A percentile compares a stretch with the other conserved stretches of the same genome.
Conservation (phyloP, 139 green algal species). For the Chlorella sp. region DNA sequence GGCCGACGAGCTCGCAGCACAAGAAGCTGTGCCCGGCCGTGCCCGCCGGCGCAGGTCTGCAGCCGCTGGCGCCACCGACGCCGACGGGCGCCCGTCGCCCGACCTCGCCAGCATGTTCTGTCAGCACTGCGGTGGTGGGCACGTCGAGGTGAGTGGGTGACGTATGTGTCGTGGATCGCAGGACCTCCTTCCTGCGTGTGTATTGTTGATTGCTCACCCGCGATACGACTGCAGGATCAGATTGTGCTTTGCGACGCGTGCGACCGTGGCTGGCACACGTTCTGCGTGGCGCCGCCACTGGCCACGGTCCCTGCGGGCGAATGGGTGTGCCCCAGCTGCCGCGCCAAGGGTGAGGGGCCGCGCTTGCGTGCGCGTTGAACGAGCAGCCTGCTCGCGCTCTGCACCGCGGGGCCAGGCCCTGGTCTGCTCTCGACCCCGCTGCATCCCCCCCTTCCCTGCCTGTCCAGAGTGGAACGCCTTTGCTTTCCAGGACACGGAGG, state of each 20-base stretch:
- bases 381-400: neutral
- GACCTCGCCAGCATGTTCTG: slow-evolving; percentile 59
- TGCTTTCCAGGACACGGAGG: slow-evolving; percentile 57
- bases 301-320: slow-evolving; percentile 75
- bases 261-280: slow-evolving; percentile 73
- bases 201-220: no score
- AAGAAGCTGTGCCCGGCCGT: no score
- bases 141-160: no score
- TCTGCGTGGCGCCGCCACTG: slow-evolving; percentile 78
- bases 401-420: neutral
- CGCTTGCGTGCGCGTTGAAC: no score
- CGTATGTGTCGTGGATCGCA: no score
- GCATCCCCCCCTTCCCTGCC: neutral
- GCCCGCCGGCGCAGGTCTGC: no score
- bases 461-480: slow-evolving; percentile 27
- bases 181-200: no score
- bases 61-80: no score
- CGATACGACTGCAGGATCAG: no score
- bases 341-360: slow-evolving; percentile 28
- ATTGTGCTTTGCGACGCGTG: slow-evolving; percentile 89
- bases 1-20: no score
- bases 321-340: slow-evolving; percentile 84
- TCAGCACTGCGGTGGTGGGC: slow-evolving; percentile 64
- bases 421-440: neutral
- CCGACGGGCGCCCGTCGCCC: no score